These are phyloP conservation scores for Heterobasidion irregulare DNA, from an alignment of 1,284 basidiomycete species.

Conservation along the genomic window DNA sequence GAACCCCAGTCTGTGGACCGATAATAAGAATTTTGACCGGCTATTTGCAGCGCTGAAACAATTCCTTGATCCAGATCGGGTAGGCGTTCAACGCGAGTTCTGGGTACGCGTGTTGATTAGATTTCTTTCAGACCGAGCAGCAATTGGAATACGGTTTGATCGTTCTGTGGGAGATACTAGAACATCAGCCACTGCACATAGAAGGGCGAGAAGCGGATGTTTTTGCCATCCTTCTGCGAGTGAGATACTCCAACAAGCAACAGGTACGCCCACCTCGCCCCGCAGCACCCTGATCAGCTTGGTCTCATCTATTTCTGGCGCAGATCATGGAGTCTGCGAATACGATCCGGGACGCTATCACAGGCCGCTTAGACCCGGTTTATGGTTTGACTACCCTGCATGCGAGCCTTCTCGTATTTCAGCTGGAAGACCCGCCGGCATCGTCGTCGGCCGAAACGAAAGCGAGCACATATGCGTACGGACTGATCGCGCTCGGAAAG, in stretches of 20 bases:
- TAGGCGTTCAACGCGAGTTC: conserved; percentile 19
- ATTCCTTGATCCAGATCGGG: conserved; percentile 51
- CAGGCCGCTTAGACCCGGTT: conserved; percentile 65
- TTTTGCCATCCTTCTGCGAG: conserved; percentile 51
- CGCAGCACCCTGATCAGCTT: neutral
- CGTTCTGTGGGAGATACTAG: conserved; percentile 68
- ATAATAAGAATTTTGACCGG: conserved; percentile 54
- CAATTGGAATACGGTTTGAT: conserved; percentile 67
- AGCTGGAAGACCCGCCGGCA: conserved; percentile 36
- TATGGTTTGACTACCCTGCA: conserved; percentile 79
- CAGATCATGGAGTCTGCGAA: conserved; percentile 60
- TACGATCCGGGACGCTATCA: conserved; percentile 66
- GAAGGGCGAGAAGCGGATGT: conserved; percentile 69
- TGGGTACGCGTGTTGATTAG: conserved; percentile 10
- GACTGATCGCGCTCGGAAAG: conserved; percentile 71
- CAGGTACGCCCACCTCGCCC: conserved; percentile 37
- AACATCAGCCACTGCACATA: conserved; percentile 53
- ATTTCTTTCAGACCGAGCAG: conserved; percentile 40
- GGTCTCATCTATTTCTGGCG: conserved; percentile 5
- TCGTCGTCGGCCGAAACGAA: conserved; percentile 40
- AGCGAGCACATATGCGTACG: conserved; percentile 67
- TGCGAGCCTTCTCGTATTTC: conserved; percentile 56
- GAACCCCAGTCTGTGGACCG: conserved; percentile 54
- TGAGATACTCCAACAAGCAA: conserved; percentile 61
- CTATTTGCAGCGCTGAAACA: conserved; percentile 54